Percentiles rank a stretch among this genome's conserved stretches.
phyloP scores from a whole-genome alignment of 2,329 filamentous ascomycete genomes.

The Trichoderma sp. region DNA sequence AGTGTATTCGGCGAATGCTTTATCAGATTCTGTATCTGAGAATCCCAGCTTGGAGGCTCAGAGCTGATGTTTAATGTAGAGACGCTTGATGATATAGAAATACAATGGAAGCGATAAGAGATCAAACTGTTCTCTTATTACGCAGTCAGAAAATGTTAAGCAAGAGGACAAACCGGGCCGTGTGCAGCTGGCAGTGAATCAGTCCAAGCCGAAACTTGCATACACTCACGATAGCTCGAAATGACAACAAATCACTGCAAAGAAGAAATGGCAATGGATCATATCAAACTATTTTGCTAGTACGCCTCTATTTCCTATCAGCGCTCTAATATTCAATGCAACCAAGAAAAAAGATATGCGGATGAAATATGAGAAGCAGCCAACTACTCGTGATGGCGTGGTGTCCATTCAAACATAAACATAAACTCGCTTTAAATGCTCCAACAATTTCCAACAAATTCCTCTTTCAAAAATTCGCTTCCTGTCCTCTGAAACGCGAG shows the following conservation, averaged over 20 bases:
- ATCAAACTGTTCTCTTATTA: not conserved
- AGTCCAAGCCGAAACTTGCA: not conserved
- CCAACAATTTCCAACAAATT: not conserved
- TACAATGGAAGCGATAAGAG: not conserved
- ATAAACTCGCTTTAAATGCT: not conserved
- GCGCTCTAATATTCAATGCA: conserved; percentile 16
- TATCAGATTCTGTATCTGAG: not conserved
- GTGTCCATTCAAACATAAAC: not conserved
- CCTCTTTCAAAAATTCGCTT: not conserved
- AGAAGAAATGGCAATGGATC: not conserved
- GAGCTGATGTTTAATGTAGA: not conserved
- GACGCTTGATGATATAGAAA: not conserved
- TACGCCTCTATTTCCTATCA: not conserved
- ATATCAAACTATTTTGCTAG: not conserved
- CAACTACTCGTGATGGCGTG: conserved; percentile 1
- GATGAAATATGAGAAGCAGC: not conserved
- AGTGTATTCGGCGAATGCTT: not conserved
- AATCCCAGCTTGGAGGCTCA: no score
- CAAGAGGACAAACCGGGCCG: not conserved
- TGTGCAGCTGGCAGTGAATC: conserved; percentile 16
- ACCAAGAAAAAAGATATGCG: not conserved
- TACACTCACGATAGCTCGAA: not conserved
- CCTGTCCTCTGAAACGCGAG: conserved; percentile 37
- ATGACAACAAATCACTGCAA: not conserved
- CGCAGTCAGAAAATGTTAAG: not conserved